Evolutionary conservation across 495 filamentous ascomycete genomes (phyloP).

Genomic region (Monascus purpureus): DNA sequence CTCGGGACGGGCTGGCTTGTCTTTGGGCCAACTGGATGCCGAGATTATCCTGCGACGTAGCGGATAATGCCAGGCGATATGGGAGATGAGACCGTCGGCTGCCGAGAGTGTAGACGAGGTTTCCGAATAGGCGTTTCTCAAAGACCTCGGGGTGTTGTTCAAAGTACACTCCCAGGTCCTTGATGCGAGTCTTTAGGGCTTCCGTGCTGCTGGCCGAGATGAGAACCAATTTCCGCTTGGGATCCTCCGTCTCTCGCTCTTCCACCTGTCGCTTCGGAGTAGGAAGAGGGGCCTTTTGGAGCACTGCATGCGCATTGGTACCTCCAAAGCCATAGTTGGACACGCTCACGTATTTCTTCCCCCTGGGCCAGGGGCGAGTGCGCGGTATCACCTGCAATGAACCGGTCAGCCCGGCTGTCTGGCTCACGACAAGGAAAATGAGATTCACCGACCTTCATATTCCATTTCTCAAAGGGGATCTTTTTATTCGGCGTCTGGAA

Average conservation of each 20-base stretch:
- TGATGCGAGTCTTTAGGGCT: neutral
- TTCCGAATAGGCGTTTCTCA: no score
- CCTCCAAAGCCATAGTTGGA: slow-evolving; percentile 10
- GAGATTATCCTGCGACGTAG: neutral
- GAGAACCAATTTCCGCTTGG: neutral
- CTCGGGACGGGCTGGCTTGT: neutral
- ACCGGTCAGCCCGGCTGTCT: slow-evolving; percentile 3
- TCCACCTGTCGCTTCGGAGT: neutral
- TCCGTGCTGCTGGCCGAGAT: neutral
- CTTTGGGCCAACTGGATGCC: neutral
- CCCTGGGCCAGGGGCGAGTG: slow-evolving; percentile 8
- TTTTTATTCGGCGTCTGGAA: slow-evolving; percentile 9
- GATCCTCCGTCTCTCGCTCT: neutral
- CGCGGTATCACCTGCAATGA: slow-evolving; percentile 7
- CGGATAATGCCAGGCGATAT: neutral
- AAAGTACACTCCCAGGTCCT: neutral
- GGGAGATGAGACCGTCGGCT: neutral
- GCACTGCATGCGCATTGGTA: slow-evolving; percentile 8
- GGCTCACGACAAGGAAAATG: slow-evolving; percentile 4
- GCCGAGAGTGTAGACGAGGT: neutral
- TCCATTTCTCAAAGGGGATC: slow-evolving; percentile 12
- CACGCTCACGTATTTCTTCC: no score
- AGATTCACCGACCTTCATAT: slow-evolving; percentile 2
- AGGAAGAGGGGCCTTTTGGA: slow-evolving; percentile 1
- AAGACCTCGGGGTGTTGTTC: neutral